Conservation (phyloP, 1,284 basidiomycete species). For the Takashimella tepidaria region DNA sequence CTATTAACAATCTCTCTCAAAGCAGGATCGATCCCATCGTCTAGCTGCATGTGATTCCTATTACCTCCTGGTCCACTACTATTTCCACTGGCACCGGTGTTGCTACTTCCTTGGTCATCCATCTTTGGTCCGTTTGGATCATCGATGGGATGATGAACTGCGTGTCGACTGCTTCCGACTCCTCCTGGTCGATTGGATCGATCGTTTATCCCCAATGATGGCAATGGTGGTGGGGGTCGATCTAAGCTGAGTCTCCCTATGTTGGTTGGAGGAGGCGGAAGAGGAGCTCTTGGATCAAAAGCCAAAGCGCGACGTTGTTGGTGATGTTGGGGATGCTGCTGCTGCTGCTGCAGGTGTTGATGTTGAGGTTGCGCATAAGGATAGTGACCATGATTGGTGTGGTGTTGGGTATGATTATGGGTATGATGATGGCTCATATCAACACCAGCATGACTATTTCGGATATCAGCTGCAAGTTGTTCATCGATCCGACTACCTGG, state of each 20-base stretch:
- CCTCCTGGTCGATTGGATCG: neutral
- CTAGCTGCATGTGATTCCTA: slow-evolving; percentile 7
- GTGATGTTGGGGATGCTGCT: neutral
- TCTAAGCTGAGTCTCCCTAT: neutral
- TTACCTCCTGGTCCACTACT: neutral
- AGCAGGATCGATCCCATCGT: slow-evolving; percentile 42
- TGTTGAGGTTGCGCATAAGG: too few species aligned
- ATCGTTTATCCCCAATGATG: neutral
- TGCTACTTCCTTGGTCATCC: too few species aligned
- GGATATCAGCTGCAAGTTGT: neutral
- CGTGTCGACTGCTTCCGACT: neutral
- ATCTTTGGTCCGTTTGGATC: neutral
- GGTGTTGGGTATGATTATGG: neutral
- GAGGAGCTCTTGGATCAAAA: too few species aligned
- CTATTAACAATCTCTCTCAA: slow-evolving; percentile 45
- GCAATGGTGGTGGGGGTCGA: too few species aligned
- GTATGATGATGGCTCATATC: neutral
- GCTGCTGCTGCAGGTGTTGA: too few species aligned
- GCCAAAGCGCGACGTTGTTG: too few species aligned
- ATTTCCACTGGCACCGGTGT: neutral
- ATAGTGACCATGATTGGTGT: neutral
- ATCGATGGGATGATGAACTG: neutral
- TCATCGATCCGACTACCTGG: neutral
- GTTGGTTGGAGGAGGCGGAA: neutral
- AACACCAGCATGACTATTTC: neutral